Percentiles rank a stretch among this genome's conserved stretches.
Conservation (phyloP, 2,329 filamentous ascomycete genomes). For the Diaporthe amygdali region DNA sequence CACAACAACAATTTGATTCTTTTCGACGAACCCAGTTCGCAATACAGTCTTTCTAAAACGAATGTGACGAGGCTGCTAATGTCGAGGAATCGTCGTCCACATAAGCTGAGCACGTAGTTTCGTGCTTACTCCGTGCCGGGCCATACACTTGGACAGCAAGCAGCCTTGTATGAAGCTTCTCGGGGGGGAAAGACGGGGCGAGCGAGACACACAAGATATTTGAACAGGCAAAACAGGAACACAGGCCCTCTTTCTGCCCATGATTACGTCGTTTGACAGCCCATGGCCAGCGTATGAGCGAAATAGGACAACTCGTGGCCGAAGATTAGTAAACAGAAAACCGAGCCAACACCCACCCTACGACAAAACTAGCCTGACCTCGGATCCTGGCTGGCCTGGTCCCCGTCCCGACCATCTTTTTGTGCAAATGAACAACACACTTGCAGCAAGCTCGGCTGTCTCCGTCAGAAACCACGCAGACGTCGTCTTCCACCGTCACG, state of each 20-base stretch:
- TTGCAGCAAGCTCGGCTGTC: neutral
- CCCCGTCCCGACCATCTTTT: neutral
- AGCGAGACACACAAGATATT: neutral
- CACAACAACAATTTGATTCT: neutral
- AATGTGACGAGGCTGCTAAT: neutral
- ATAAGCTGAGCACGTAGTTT: neutral
- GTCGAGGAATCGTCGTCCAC: neutral
- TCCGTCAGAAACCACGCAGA: neutral
- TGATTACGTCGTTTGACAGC: neutral
- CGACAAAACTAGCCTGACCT: slow-evolving; percentile 3
- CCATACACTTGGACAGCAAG: neutral
- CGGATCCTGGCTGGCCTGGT: neutral
- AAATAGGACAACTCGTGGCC: neutral
- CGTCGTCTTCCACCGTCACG: no score
- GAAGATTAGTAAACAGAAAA: slow-evolving; percentile 23
- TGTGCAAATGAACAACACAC: neutral
- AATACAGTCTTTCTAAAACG: neutral
- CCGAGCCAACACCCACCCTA: neutral
- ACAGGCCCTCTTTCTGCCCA: neutral
- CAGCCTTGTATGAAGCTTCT: neutral
- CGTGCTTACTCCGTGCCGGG: neutral
- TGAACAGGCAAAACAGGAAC: neutral
- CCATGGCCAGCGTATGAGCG: neutral
- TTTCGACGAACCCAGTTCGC: neutral
- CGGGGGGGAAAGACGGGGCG: neutral